Base-by-base conservation (phyloP, 306 rosid species). In the Morella rubra region DNA sequence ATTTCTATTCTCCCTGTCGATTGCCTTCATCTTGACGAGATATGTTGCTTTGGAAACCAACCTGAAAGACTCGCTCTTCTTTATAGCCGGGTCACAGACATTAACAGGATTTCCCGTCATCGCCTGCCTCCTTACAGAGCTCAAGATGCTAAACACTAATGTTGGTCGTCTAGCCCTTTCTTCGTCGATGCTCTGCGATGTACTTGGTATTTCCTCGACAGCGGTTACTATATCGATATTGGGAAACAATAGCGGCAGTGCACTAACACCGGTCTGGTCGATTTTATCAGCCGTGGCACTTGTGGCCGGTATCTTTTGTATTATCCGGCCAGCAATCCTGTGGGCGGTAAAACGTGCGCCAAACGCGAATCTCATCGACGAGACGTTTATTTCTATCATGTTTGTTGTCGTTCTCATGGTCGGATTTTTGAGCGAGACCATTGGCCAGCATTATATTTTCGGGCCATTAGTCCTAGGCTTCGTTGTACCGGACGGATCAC, bases 401-500 rank as follows among this genome's bases (percentile, higher is more conserved):
- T 64, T 89, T 71, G 0, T 81, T 37, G 69, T 78, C 4, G 87
- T 91, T 67, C 66, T 85, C 4, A 1, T 83, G 5, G 0, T 64
- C 40, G 86, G 80, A 24, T 40, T 92, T 40, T 0, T 80, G 4
- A 76, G 89, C 45, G 96, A 92, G 51, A 0, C 78, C 13, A 7
- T 87, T 7, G 92, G 96, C 13, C 91, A 90, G 24, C 96, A 90
- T 83, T 90, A 46, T 72, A 14, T 58, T 1, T 27, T 84, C 55
- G 96, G 97, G 68, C 89, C 96, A 9, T 69, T 92, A 5, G 1
- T 84, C 72, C 73, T 90, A 2, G 97, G 97, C 44, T 68, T 84
- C 45, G 81, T 47, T 54, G 67, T 90, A 68, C 96, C 96, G 2
- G 84, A 75, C 64, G 96, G 96, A 6, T 91, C 90, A 5, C 97